phyloP scores from a whole-genome alignment of 2,329 filamentous ascomycete genomes.

The Chaetomium strumarium region DNA sequence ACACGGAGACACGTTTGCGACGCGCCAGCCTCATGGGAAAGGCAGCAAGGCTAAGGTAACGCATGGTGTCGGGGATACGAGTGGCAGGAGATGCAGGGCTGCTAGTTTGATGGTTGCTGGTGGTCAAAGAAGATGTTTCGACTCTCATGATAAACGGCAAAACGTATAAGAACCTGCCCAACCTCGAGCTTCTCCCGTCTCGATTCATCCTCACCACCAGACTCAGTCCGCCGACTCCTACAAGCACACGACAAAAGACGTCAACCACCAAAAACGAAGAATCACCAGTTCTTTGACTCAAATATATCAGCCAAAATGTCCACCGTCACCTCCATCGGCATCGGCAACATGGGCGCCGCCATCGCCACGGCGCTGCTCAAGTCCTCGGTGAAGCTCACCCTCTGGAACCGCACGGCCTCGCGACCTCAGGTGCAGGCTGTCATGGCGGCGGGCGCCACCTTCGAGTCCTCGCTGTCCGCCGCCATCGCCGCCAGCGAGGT shows the following conservation, averaged over 20 bases:
- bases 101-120: no score
- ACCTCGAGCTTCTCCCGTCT: not conserved
- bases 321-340: conserved; percentile 22
- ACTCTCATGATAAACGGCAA: no score
- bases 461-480: conserved; percentile 13
- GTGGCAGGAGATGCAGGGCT: no score
- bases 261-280: not conserved
- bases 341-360: conserved; percentile 26
- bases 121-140: not conserved
- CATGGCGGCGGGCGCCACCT: conserved; percentile 12
- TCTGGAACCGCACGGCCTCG: conserved; percentile 25
- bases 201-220: not conserved
- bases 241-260: not conserved
- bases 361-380: conserved; percentile 22
- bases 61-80: no score
- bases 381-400: conserved; percentile 20
- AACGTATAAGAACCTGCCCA: not conserved
- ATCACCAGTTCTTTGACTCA: no score
- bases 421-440: conserved; percentile 17
- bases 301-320: conserved; percentile 1
- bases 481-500: conserved; percentile 19
- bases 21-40: no score
- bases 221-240: not conserved
- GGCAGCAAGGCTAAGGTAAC: no score
- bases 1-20: no score